Evolutionary conservation across 2,329 filamentous ascomycete species (phyloP).

Genomic region (Epichloe baconii): DNA sequence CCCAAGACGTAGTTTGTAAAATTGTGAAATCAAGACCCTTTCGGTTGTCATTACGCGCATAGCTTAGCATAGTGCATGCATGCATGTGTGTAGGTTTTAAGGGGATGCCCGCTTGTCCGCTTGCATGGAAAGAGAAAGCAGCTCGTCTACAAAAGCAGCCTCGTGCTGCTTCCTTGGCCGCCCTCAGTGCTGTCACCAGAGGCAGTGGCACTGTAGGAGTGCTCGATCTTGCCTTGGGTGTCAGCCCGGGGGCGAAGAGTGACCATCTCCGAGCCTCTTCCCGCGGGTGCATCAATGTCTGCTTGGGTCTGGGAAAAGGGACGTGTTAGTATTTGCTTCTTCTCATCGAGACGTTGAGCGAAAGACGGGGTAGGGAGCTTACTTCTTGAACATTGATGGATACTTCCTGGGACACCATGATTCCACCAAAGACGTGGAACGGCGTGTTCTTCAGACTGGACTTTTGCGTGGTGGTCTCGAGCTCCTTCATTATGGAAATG

Average conservation of each 20-base stretch:
- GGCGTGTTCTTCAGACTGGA: conserved; percentile 11
- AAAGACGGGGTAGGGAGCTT: not conserved
- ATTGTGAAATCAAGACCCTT: no score
- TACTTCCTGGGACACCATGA: conserved; percentile 50
- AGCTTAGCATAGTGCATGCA: no score
- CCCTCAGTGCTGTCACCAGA: conserved; percentile 4
- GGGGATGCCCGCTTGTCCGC: conserved; percentile 5
- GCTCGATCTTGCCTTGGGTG: not conserved
- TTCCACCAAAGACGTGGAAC: conserved; percentile 33
- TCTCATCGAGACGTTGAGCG: no score
- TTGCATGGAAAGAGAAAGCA: conserved; percentile 11
- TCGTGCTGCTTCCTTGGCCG: conserved; percentile 2
- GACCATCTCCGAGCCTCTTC: not conserved
- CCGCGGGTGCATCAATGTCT: not conserved
- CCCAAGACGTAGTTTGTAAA: no score
- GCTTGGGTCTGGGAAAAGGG: not conserved
- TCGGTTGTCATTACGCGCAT: no score
- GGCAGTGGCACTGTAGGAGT: conserved; percentile 5
- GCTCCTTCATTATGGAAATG: conserved; percentile 11
- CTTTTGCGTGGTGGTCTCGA: not conserved
- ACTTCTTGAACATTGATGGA: conserved; percentile 32
- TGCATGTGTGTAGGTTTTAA: not conserved
- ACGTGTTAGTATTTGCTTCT: not conserved
- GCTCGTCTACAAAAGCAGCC: conserved; percentile 10
- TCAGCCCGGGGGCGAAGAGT: not conserved